phyloP scores from a whole-genome alignment of 202 grass and related monocot species.

The Zoysia matrella region DNA sequence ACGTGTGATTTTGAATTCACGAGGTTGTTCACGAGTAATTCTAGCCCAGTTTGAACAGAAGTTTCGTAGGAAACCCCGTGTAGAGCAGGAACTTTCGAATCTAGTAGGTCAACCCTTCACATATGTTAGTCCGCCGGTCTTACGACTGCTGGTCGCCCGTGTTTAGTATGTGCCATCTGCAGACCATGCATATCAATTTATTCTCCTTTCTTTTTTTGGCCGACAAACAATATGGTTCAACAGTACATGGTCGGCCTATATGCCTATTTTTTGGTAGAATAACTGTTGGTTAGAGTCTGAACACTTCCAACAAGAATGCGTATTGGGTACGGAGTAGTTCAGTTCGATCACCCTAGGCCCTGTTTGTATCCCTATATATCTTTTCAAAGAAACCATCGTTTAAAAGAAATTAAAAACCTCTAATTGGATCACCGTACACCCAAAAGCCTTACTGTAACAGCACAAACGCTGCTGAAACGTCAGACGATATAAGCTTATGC shows the following conservation, averaged over 20 bases:
- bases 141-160: neutral
- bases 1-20: too few species aligned
- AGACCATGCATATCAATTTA: neutral
- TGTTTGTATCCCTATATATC: too few species aligned
- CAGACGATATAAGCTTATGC: neutral
- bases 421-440: too few species aligned
- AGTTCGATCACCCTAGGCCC: neutral
- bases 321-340: neutral
- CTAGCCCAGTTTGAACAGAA: neutral
- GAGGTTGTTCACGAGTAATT: neutral
- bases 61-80: neutral
- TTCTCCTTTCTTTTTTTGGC: neutral
- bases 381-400: too few species aligned
- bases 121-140: slow-evolving; percentile 20
- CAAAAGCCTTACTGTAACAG: too few species aligned
- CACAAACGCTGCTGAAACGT: too few species aligned
- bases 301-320: neutral
- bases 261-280: neutral
- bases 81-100: neutral
- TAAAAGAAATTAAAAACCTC: too few species aligned
- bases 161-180: neutral
- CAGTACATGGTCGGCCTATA: neutral
- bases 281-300: slow-evolving; percentile 7
- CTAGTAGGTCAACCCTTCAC: slow-evolving; percentile 41
- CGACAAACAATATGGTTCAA: neutral